A percentile compares a stretch with the other conserved stretches of the same genome.
Conservation (phyloP, 345 rosid genomes). For the Sisymbrium irio region DNA sequence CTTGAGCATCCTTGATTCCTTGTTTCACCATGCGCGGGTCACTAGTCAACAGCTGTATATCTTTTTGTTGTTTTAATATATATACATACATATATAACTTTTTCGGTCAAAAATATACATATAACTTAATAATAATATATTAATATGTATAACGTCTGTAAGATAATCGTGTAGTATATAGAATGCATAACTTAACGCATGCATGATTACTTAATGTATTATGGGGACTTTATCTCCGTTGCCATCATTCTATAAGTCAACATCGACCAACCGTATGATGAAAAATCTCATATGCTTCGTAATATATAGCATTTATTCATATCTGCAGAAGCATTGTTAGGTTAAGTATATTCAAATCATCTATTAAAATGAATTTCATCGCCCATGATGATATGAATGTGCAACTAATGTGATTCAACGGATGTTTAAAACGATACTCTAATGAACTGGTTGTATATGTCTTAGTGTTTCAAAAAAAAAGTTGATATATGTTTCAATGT, state of each 20-base stretch:
- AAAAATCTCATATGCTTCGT: not conserved
- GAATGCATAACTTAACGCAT: not conserved
- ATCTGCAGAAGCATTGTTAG: not conserved
- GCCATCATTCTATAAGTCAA: not conserved
- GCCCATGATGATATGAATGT: not conserved
- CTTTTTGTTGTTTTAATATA: not conserved
- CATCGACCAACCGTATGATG: not conserved
- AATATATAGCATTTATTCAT: not conserved
- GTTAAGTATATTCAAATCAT: not conserved
- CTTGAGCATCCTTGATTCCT: not conserved
- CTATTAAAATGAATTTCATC: not conserved
- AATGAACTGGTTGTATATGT: too few relatives aligned
- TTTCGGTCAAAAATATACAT: too few relatives aligned
- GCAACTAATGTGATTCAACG: not conserved
- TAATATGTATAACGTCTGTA: not conserved
- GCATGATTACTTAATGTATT: constrained; percentile 11
- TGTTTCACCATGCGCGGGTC: not conserved
- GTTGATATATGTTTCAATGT: too few relatives aligned
- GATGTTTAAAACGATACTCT: too few relatives aligned
- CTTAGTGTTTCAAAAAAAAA: too few relatives aligned
- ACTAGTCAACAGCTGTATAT: not conserved
- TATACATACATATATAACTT: not conserved
- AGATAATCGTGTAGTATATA: not conserved
- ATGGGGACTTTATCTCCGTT: not conserved
- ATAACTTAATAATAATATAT: too few relatives aligned